A percentile compares a stretch with the other conserved stretches of the same genome.
phyloP scores from a whole-genome alignment of 1,139 yeast species.

The Candida buenavistaensis region DNA sequence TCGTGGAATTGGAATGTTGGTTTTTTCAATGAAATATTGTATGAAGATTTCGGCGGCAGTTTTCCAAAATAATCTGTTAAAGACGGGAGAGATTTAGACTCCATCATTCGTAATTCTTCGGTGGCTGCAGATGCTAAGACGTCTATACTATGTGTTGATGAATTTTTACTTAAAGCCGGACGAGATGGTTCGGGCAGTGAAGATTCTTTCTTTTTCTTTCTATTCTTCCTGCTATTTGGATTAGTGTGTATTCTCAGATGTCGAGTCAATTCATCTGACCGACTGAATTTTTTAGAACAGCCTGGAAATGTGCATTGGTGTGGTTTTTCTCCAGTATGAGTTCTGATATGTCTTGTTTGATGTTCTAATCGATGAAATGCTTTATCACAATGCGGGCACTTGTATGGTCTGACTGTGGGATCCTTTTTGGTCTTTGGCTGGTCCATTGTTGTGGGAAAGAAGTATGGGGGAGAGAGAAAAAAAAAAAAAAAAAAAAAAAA shows the following conservation, averaged over 20 bases:
- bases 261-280: slow-evolving; percentile 69
- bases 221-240: slow-evolving; percentile 43
- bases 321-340: slow-evolving; percentile 75
- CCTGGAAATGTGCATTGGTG: slow-evolving; percentile 70
- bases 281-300: slow-evolving; percentile 63
- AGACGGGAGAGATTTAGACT: slow-evolving; percentile 65
- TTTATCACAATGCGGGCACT: slow-evolving; percentile 60
- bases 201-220: slow-evolving; percentile 24
- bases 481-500: background rate
- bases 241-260: slow-evolving; percentile 66
- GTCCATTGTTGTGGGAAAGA: slow-evolving; percentile 2
- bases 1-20: slow-evolving; percentile 13
- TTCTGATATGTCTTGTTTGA: slow-evolving; percentile 69
- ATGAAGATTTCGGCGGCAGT: slow-evolving; percentile 3
- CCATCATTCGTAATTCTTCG: slow-evolving; percentile 63
- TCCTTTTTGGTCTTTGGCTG: slow-evolving; percentile 18
- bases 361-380: slow-evolving; percentile 67
- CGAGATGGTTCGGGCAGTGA: slow-evolving; percentile 6
- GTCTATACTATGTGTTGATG: slow-evolving; percentile 54
- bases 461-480: background rate
- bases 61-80: slow-evolving; percentile 54
- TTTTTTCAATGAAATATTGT: slow-evolving; percentile 6
- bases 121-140: slow-evolving; percentile 81
- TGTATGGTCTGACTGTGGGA: slow-evolving; percentile 45
- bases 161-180: slow-evolving; percentile 12